Evolutionary conservation across 306 rosid genomes (phyloP), one percentile per base, ranked within the genome.

Genomic region (Canavalia ensiformis): DNA sequence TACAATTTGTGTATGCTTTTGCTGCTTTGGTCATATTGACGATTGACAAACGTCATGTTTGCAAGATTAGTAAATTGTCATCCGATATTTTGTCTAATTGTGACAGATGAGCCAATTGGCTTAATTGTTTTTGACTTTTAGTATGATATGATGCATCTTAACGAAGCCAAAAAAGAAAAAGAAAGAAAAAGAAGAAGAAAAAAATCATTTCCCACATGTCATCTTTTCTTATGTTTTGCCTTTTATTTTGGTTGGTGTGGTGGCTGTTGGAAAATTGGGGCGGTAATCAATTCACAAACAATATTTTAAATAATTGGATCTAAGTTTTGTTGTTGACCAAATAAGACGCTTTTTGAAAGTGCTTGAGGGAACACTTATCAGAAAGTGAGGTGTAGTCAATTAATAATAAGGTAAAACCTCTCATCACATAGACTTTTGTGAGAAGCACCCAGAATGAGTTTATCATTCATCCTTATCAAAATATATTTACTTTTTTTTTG

Each of bases 181-280:
- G 25, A 57, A 47, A 18, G 25, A 18, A 18, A 18, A 18, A 18
- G 25, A 18, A 18, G 59, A 44, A 54, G 54, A 64, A 65, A 41
- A 65, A 18, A 47, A 78, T n/a, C 35, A 8, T 33, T 37, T 64
- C 59, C 65, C n/a, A 30, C 33, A 37, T 25, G 64, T 51, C 41
- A 18, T 13, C 51, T 64, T 66, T 37, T 77, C 33, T 44, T 30
- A 0, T 9, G 31, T 25, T 37, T 39, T 80, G 66, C 72, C 42
- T 80, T 80, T 58, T 18, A 18, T 18, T 66, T 76, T 18, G 51
- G 62, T 59, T 59, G 83, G 62, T 69, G n/a, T 44, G 69, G 76
- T 68, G 68, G 41, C 76, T 68, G 41, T 68, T 78, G 76, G 60
- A 69, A 58, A 79, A 79, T 10, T 45, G 42, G 55, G 70, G 77